Conservation (phyloP, 768 basidiomycete species). For the Macrolepiota fuliginosa region DNA sequence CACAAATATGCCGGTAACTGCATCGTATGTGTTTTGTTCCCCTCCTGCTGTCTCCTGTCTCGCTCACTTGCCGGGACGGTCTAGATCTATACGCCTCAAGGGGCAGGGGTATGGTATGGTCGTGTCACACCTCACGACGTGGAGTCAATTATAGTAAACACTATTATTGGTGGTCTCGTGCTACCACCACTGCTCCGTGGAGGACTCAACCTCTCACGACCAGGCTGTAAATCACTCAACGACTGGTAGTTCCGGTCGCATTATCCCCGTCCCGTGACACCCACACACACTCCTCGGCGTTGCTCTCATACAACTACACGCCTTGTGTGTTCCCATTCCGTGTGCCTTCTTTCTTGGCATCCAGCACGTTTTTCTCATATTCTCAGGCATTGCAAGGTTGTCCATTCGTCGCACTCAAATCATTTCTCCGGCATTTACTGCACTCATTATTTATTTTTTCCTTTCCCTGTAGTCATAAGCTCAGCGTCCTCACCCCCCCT, state of each 20-base stretch:
- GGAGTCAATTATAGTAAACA: slow-evolving; percentile 81
- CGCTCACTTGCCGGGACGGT: slow-evolving; percentile 4
- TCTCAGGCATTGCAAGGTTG: too few relatives aligned
- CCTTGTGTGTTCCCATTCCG: too few relatives aligned
- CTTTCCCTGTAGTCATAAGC: not conserved
- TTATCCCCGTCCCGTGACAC: not conserved
- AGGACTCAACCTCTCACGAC: slow-evolving; percentile 73
- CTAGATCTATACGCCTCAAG: slow-evolving; percentile 85
- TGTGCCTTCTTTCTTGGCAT: not conserved
- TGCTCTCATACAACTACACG: not conserved
- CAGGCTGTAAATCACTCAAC: slow-evolving; percentile 63
- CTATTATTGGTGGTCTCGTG: slow-evolving; percentile 81
- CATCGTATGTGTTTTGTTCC: slow-evolving; percentile 55
- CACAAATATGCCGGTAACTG: slow-evolving; percentile 93
- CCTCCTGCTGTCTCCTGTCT: slow-evolving; percentile 1
- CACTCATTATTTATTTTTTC: not conserved
- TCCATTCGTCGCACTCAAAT: not conserved
- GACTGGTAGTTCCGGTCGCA: slow-evolving; percentile 57
- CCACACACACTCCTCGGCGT: not conserved
- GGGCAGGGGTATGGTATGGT: slow-evolving; percentile 90
- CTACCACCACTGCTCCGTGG: slow-evolving; percentile 84
- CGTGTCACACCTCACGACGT: slow-evolving; percentile 90
- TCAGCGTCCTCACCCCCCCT: too few relatives aligned
- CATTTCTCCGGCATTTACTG: not conserved
- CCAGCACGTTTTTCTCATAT: not conserved